These are phyloP conservation scores for Manihot esculenta DNA, from an alignment of 441 rosid species.

Conservation along the genomic window DNA sequence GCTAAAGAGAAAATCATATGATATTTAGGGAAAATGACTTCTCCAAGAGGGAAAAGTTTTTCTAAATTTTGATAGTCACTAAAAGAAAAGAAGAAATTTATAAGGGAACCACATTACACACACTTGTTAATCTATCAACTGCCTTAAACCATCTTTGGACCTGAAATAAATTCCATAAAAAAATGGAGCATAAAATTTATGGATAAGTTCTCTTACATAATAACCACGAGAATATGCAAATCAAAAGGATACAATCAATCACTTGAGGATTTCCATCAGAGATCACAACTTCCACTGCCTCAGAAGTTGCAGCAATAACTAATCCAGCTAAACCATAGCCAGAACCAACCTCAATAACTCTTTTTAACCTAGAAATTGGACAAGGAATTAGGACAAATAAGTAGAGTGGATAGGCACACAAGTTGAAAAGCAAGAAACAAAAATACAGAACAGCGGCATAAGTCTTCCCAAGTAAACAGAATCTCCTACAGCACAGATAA, in stretches of 20 bases:
- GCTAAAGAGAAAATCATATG: too few species aligned
- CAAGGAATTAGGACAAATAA: constrained; percentile 7
- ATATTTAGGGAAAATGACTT: too few species aligned
- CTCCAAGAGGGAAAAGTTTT: too few species aligned
- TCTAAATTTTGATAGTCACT: too few species aligned
- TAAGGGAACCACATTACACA: too few species aligned
- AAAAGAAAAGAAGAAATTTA: too few species aligned
- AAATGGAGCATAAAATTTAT: too few species aligned
- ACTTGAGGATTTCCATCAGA: constrained; percentile 95
- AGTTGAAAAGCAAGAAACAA: not conserved
- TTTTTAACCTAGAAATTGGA: constrained; percentile 54
- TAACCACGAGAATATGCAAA: constrained; percentile 20
- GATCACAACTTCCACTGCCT: constrained; percentile 74
- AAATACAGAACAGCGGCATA: constrained; percentile 1
- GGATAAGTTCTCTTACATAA: constrained; percentile 3
- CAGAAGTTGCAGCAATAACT: constrained; percentile 74
- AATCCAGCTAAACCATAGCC: constrained; percentile 93
- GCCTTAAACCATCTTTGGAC: too few species aligned
- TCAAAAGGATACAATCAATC: constrained; percentile 82
- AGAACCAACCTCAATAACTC: constrained; percentile 87
- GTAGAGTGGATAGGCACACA: not conserved
- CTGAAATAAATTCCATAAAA: too few species aligned
- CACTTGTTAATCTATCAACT: too few species aligned
- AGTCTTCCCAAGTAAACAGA: constrained; percentile 6
- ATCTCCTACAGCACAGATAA: constrained; percentile 12